These are phyloP conservation scores for Kodamaea restingae DNA, from an alignment of 805 yeast genomes.

Conservation along the genomic window DNA sequence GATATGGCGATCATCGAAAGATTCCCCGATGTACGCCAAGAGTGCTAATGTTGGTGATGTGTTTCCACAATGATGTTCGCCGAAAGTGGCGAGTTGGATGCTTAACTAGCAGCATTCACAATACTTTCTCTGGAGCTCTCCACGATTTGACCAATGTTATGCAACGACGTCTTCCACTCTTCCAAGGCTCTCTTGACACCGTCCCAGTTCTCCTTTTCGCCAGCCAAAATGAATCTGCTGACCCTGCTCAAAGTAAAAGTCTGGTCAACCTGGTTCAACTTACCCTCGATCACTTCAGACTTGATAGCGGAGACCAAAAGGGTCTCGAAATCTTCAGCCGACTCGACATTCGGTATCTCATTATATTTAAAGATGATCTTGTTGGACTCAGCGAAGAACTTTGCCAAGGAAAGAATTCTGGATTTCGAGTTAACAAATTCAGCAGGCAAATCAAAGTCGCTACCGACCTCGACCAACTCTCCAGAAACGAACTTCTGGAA, in stretches of 20 bases:
- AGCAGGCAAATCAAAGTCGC: constrained; percentile 18
- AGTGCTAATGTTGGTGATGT: too few relatives aligned
- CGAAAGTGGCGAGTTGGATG: not conserved
- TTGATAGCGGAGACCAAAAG: constrained; percentile 40
- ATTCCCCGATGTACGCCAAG: too few relatives aligned
- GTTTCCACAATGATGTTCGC: not conserved
- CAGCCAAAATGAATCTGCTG: constrained; percentile 38
- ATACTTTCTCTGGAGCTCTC: constrained; percentile 41
- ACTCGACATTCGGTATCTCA: constrained; percentile 32
- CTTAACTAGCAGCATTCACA: constrained; percentile 19
- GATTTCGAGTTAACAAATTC: constrained; percentile 31
- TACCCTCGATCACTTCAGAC: constrained; percentile 43
- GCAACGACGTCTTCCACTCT: constrained; percentile 39
- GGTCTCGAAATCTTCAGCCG: constrained; percentile 34
- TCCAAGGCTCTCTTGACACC: constrained; percentile 31
- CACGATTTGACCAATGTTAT: constrained; percentile 39
- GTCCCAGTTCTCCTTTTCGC: constrained; percentile 36
- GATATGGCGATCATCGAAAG: too few relatives aligned
- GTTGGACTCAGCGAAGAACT: constrained; percentile 27
- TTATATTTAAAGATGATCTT: constrained; percentile 30
- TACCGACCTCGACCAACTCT: constrained; percentile 24
- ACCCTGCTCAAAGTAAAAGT: constrained; percentile 39
- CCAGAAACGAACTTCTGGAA: constrained; percentile 36
- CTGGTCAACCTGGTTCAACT: constrained; percentile 41
- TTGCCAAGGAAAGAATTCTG: constrained; percentile 38